Conservation (phyloP, 768 basidiomycete species). For the Polyporus arcularius region DNA sequence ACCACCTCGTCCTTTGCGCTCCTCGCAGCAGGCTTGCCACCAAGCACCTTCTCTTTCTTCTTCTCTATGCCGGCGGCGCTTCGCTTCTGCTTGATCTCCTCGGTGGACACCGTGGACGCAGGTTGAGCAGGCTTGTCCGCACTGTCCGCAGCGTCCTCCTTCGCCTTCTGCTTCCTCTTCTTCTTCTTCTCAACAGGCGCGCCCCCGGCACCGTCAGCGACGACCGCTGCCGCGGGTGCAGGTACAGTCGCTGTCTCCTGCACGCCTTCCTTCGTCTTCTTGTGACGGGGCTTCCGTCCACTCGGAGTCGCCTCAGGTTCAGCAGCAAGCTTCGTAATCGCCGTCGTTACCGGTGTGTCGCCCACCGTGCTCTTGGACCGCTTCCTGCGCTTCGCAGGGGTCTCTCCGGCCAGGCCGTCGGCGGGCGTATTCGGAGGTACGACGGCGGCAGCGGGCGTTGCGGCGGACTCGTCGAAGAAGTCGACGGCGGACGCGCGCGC, state of each 20-base stretch:
- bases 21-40: constrained; percentile 40
- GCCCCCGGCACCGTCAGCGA: background rate
- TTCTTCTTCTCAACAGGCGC: constrained; percentile 1
- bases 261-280: constrained; percentile 17
- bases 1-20: constrained; percentile 57
- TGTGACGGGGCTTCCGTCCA: constrained; percentile 11
- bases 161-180: constrained; percentile 16
- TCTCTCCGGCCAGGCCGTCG: constrained; percentile 18
- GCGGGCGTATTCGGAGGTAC: constrained; percentile 29
- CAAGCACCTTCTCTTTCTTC: constrained; percentile 54
- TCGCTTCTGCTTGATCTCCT: constrained; percentile 58
- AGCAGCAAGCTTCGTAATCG: constrained; percentile 21
- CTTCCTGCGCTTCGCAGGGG: constrained; percentile 25
- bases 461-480: constrained; percentile 25
- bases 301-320: constrained; percentile 6
- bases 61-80: constrained; percentile 45
- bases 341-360: constrained; percentile 19
- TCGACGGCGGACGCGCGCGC: constrained; percentile 27
- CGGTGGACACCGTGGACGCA: constrained; percentile 17
- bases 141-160: constrained; percentile 7
- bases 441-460: constrained; percentile 3
- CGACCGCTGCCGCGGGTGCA: constrained; percentile 4
- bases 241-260: background rate
- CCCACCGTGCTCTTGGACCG: constrained; percentile 15
- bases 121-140: constrained; percentile 11